A percentile compares a stretch with the other conserved stretches of the same genome.
phyloP scores from a whole-genome alignment of 306 rosid species.

The Medicago ruthenica region DNA sequence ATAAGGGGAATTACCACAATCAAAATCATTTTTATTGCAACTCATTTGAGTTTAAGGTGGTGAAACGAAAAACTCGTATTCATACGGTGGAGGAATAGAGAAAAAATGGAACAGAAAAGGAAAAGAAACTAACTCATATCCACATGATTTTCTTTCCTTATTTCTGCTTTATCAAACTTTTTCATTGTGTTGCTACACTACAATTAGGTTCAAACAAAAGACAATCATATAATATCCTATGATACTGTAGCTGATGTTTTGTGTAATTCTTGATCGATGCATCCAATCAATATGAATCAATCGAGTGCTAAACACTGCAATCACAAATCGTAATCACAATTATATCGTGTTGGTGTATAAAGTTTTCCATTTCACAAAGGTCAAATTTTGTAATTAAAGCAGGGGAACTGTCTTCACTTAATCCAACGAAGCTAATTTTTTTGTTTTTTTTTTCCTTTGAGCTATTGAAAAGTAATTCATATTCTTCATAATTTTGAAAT shows the following conservation, averaged over 20 bases:
- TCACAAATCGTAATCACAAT: conserved; percentile 10
- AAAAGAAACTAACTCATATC: too few relatives aligned
- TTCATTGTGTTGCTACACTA: not conserved
- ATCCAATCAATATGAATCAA: not conserved
- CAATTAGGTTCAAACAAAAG: conserved; percentile 30
- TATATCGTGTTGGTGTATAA: not conserved
- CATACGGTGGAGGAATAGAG: too few relatives aligned
- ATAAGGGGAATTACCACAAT: too few relatives aligned
- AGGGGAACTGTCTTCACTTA: not conserved
- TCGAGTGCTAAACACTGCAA: not conserved
- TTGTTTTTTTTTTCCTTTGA: not conserved
- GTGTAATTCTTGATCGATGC: not conserved
- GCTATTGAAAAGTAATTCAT: too few relatives aligned
- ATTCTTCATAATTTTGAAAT: too few relatives aligned
- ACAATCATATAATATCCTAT: conserved; percentile 24
- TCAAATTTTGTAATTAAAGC: not conserved
- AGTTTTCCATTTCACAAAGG: not conserved
- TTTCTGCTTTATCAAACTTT: conserved; percentile 27
- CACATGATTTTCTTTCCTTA: too few relatives aligned
- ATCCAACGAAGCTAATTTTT: not conserved
- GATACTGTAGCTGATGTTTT: conserved; percentile 13
- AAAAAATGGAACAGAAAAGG: too few relatives aligned
- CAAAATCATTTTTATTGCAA: too few relatives aligned
- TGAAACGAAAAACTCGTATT: too few relatives aligned
- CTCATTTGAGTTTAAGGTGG: too few relatives aligned